Base-by-base conservation (phyloP, 164 flowering plant genomes). In the Vitis rupestris region DNA sequence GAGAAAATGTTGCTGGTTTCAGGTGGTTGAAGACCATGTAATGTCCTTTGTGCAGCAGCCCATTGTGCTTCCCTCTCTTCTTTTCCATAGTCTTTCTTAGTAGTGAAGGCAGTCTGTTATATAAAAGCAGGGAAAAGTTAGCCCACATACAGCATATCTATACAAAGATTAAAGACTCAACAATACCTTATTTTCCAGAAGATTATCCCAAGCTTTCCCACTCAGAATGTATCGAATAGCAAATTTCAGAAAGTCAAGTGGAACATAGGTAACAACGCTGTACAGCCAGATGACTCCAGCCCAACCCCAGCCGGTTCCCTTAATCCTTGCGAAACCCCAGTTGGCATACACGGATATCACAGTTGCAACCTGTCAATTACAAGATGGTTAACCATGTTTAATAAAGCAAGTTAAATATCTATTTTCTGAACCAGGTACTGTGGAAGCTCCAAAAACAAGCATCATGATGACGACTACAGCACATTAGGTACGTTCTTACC, bases 11-110 rank as follows among this genome's bases (percentile, higher is more conserved):
- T 69, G 49, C 29, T 27, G 9, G 76, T 58, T 47, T 80, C 84
- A 0, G 88, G 82, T 10, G 88, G 83, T 51, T 82, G 85, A 67
- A 82, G 83, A 14, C 88, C 86, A 62, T 84, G 88, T 1, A 81
- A 71, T 11, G 86, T 84, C 59, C 88, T 80, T 69, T 84, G 86
- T 7, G 86, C 88, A 30, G 82, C 59, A 0, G 88, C 88, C 88
- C 88, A 84, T 29, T 84, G 88, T 29, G 86, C 86, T 66, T 82
- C 88, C 60, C 88, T 78, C 65, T 84, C 84, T 71, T 82, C 84
- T 79, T 75, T 84, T 9, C 88, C 84, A 23, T 82, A 82, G 65
- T 82, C 84, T 71, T 84, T 82, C 82, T 84, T 84, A 0, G 84
- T 82, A 4, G 88, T 82, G 57, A 84, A 84, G 65, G 88, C 88